Evolutionary conservation across 352 stramenopile species (phyloP).

Genomic region (Phytopythium litorale): DNA sequence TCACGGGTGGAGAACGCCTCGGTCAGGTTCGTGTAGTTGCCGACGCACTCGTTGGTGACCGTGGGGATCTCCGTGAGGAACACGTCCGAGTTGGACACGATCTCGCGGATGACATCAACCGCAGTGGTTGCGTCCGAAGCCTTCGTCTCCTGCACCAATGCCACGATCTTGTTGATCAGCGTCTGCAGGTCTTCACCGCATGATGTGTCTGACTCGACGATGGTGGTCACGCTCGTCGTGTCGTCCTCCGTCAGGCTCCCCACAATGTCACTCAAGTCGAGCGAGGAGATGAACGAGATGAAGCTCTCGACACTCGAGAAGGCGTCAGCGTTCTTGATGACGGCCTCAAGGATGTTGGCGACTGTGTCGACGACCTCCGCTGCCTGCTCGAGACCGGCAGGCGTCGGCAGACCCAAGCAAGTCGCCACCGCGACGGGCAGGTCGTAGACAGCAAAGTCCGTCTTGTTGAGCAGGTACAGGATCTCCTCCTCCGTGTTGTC

Average conservation of each 20-base stretch:
- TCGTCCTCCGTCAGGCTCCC: constrained; percentile 21
- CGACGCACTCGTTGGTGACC: constrained; percentile 40
- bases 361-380: constrained; percentile 35
- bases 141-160: constrained; percentile 37
- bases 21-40: constrained; percentile 16
- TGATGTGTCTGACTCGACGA: constrained; percentile 31
- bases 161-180: constrained; percentile 43
- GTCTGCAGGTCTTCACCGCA: constrained; percentile 45
- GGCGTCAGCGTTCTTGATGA: constrained; percentile 34
- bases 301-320: constrained; percentile 33
- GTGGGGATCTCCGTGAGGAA: constrained; percentile 43
- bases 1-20: constrained; percentile 44
- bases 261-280: constrained; percentile 13
- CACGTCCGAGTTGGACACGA: constrained; percentile 35
- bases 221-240: constrained; percentile 20
- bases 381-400: constrained; percentile 18
- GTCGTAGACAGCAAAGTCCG: constrained; percentile 49
- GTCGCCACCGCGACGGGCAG: constrained; percentile 42
- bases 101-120: constrained; percentile 33
- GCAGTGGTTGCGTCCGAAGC: constrained; percentile 17
- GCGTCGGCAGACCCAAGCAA: constrained; percentile 31
- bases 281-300: constrained; percentile 25
- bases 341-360: constrained; percentile 23
- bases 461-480: constrained; percentile 48
- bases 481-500: constrained; percentile 49